Evolutionary conservation across 352 stramenopile species (phyloP).

Genomic region (Pythium sukuiense): DNA sequence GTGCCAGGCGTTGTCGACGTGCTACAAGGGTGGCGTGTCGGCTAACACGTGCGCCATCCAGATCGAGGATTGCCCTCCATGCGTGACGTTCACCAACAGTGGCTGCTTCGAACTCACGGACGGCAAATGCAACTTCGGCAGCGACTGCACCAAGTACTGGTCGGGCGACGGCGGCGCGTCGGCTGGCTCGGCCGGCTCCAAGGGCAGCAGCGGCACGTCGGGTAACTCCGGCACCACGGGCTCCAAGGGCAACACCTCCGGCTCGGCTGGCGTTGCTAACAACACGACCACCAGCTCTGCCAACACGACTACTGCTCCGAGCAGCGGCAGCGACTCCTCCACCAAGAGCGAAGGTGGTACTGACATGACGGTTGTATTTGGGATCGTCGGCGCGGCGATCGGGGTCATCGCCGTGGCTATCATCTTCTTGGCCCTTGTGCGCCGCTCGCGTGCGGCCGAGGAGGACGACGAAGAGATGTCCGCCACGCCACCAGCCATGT

Average conservation of each 20-base stretch:
- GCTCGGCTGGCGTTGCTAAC: conserved; percentile 6
- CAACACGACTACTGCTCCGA: conserved; percentile 7
- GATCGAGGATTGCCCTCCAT: conserved; percentile 34
- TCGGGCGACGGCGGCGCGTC: neutral
- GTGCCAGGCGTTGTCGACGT: conserved; percentile 29
- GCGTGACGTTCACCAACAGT: conserved; percentile 33
- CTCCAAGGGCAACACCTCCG: conserved; percentile 4
- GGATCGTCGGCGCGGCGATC: conserved; percentile 73
- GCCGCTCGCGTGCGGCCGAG: conserved; percentile 62
- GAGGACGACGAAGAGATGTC: conserved; percentile 54
- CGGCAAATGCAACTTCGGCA: conserved; percentile 32
- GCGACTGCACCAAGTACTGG: conserved; percentile 31
- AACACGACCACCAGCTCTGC: conserved; percentile 9
- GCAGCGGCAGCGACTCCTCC: neutral
- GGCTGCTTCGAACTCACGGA: conserved; percentile 30
- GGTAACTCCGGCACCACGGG: conserved; percentile 5
- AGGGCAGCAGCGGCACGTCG: neutral
- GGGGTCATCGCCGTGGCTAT: conserved; percentile 77
- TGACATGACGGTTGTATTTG: conserved; percentile 76
- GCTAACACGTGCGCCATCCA: conserved; percentile 27
- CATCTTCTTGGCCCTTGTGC: conserved; percentile 77
- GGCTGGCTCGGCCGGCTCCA: conserved; percentile 20
- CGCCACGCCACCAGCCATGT: conserved; percentile 9
- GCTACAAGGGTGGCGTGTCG: conserved; percentile 28
- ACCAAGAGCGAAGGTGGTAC: conserved; percentile 27